Evolutionary conservation across 75 land plant genomes (phyloP), one percentile per base, ranked within the genome.

Genomic region (Sequoia sempervirens): DNA sequence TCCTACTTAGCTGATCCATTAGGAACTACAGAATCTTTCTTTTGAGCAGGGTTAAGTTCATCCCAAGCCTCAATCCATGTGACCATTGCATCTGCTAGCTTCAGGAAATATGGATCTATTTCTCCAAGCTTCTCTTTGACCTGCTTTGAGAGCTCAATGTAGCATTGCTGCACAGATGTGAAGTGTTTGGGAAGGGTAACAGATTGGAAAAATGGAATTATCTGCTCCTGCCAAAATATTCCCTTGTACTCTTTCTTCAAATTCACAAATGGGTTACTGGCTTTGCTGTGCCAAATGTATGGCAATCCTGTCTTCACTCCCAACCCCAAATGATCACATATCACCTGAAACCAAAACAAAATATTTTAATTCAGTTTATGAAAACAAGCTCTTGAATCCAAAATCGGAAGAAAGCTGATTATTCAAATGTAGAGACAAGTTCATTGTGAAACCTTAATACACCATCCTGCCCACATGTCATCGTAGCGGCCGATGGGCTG

Each of bases 211-310:
- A 91, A 90, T 9, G 93, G 93, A 75, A 91, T 91, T 70, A 91
- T 88, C 41, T 91, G 89, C 85, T 91, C 93, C 81, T 91, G 93
- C 93, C 93, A 91, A 83, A 87, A 91, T 54, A 91, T 91, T 28
- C 93, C 91, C 84, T 91, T 91, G 88, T 90, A 91, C 76, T 91
- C 93, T 83, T 91, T 91, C 83, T 88, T 91, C 68, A 91, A 85
- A 83, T 91, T 91, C 13, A 91, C 93, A 75, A 91, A 91, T 1
- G 93, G 93, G 75, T 91, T 91, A 83, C 92, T 90, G 13, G 89
- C 93, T 80, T 91, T 91, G 88, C 93, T 91, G 85, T 91, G 93
- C 84, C 89, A 90, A 61, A 91, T 91, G 92, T 91, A 91, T 5
- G 93, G 93, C 26, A 91, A 73, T 8, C 93, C 93, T 26, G 93